Base-by-base conservation (phyloP, 202 grass and related monocot genomes). In the Setaria viridis region DNA sequence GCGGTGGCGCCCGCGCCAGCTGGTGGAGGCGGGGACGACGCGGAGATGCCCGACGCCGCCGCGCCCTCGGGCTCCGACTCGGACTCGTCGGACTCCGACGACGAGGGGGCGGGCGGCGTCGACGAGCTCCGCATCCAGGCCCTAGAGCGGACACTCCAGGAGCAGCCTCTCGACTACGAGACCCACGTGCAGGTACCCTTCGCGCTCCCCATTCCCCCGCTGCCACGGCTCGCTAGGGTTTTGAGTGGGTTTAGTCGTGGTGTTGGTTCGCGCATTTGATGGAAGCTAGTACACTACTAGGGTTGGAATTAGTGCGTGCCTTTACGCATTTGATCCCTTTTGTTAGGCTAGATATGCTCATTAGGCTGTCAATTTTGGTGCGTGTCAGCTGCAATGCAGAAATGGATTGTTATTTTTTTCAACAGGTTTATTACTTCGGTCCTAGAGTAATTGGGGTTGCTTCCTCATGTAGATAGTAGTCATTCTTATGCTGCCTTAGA, bases 91-190 rank as follows among this genome's bases (percentile, higher is more conserved):
- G 89, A 91, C 53, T 93, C 92, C 43, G 85, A 86, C 32, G 88
- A 84, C 11, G 92, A 91, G 32, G 92, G 67, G 47, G 90, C 87
- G 37, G 90, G 76, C 62, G 86, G 72, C n/a, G 91, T 68, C 3
- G 91, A 84, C 72, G 86, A 88, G 62, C 90, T 91, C 72, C 88
- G 88, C 74, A 91, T 99, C 79, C 85, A 95, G 86, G 62, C 88
- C 55, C 90, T 99, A 16, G 93, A 96, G 78, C 76, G 85, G 64
- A 45, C 93, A 30, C 86, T 96, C 14, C 86, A 79, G 66, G 87
- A 88, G 82, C 92, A 94, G 60, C 91, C 90, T 32, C 81, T 88
- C 35, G 82, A 95, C 66, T 99, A 99, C 81, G 93, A 89, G 21
- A 81, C 88, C 13, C 85, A 91, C 86, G 87, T 91, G 43, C 86